Evolutionary conservation across 78 protist species (phyloP).

Genomic region (Polysphondylium violaceum): DNA sequence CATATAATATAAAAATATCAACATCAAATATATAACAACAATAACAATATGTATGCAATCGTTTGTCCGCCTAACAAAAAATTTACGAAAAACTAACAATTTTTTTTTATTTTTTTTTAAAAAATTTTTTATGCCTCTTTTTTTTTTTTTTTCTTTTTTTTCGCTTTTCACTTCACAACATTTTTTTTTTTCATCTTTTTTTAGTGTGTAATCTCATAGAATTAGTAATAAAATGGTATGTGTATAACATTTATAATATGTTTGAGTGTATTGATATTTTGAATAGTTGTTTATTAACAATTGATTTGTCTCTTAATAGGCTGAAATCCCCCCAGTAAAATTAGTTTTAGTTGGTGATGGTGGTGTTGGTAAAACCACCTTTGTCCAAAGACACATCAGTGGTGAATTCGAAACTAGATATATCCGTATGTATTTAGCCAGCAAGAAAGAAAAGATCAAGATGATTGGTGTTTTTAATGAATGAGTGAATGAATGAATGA

Average conservation of each 20-base stretch:
- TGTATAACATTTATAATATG: background rate
- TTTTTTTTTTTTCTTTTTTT: background rate
- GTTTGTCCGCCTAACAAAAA: too few relatives aligned
- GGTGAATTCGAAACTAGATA: slow-evolving; percentile 99
- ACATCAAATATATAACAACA: too few relatives aligned
- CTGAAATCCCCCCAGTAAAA: slow-evolving; percentile 42
- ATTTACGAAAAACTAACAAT: too few relatives aligned
- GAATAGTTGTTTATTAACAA: background rate
- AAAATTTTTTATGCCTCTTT: background rate
- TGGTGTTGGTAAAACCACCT: slow-evolving; percentile 97
- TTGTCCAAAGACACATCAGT: slow-evolving; percentile 99
- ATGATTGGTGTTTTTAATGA: background rate
- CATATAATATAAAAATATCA: too few relatives aligned
- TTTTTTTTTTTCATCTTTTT: background rate
- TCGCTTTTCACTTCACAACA: too few relatives aligned
- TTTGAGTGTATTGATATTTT: background rate
- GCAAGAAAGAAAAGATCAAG: background rate
- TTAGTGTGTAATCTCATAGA: too few relatives aligned
- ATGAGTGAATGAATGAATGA: background rate
- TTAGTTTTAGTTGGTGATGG: slow-evolving; percentile 87
- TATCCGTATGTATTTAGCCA: slow-evolving; percentile 83
- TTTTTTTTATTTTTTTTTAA: slow-evolving; percentile 6
- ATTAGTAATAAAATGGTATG: background rate
- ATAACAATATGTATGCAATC: too few relatives aligned
- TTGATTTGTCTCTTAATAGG: background rate